Evolutionary conservation across 2,329 filamentous ascomycete species (phyloP).

Genomic region (Epichloe baconii): DNA sequence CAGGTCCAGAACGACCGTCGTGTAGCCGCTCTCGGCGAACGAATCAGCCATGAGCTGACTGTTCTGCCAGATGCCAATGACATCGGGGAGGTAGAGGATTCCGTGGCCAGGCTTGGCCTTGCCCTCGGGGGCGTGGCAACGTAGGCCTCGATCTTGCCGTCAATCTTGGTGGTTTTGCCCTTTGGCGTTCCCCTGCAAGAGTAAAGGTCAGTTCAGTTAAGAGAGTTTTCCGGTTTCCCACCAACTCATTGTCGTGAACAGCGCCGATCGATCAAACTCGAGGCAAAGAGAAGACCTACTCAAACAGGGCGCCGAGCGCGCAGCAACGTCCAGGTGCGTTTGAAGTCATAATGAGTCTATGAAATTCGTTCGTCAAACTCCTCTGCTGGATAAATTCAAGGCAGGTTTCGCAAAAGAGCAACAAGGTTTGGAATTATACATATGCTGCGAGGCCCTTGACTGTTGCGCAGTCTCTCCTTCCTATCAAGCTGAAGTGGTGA

Average conservation of each 20-base stretch:
- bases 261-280: no score
- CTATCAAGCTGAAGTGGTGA: background rate
- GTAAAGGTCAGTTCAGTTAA: background rate
- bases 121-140: conserved; percentile 29
- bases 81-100: conserved; percentile 25
- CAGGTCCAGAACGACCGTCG: conserved; percentile 23
- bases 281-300: conserved; percentile 25
- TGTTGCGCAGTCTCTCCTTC: background rate
- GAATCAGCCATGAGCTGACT: conserved; percentile 28
- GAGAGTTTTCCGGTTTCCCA: background rate
- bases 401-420: background rate
- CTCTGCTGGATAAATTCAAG: background rate
- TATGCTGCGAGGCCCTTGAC: background rate
- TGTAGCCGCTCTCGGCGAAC: conserved; percentile 26
- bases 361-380: background rate
- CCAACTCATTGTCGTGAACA: no score
- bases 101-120: conserved; percentile 16
- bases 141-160: conserved; percentile 32
- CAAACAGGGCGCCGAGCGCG: conserved; percentile 36
- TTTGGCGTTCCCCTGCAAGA: conserved; percentile 31
- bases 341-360: conserved; percentile 32
- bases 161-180: conserved; percentile 33
- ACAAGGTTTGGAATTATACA: background rate
- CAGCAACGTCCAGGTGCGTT: conserved; percentile 40
- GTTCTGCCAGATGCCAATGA: conserved; percentile 26